Evolutionary conservation across 768 basidiomycete species (phyloP), one percentile per base, ranked within the genome.

Genomic region (Nidularia pulvinata): DNA sequence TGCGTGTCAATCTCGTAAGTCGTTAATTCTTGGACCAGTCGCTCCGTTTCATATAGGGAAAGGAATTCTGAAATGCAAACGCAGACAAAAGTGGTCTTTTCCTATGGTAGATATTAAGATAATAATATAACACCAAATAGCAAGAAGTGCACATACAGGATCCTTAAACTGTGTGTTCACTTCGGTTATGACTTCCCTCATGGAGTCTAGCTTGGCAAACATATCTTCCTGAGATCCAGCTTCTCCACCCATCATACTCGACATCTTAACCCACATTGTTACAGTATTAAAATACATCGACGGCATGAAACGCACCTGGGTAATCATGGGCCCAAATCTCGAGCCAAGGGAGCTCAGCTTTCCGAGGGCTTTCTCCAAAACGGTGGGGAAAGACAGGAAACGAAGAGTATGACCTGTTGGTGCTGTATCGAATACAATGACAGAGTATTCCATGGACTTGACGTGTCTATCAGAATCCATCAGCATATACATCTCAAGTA

Each of bases 361-460:
- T 6, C 94, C 93, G 2, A 98, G 76, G 1, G 97, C 97, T 70
- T 98, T 98, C 72, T 98, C 97, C 7, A 99, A 81, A 5, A 99
- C 97, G 16, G 88, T 91, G 0, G 97, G 97, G 82, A 99, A 99
- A n/a, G 95, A 97, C 42, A 99, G 78, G 79, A 99, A 99, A 43
- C 97, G 93, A 5, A 98, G 83, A 0, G 97, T 99, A 72, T 99
- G 97, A 1, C 97, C 97, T 3, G 97, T 99, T 2, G 97, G 97
- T 35, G 97, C 97, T 1, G 97, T 99, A 67, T 99, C 97, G 66
- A 99, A 99, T 35, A 99, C 95, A 66, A 99, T 98, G 55, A 97
- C 95, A n/a, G 94, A 96, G 79, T 95, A 99, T 72, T 98, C 88
- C 95, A 99, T 98, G 16, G 96, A 98, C 73, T 99, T 98, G 71